Evolutionary conservation across 352 stramenopile species (phyloP).

Genomic region (Phytophthora sansomeana): DNA sequence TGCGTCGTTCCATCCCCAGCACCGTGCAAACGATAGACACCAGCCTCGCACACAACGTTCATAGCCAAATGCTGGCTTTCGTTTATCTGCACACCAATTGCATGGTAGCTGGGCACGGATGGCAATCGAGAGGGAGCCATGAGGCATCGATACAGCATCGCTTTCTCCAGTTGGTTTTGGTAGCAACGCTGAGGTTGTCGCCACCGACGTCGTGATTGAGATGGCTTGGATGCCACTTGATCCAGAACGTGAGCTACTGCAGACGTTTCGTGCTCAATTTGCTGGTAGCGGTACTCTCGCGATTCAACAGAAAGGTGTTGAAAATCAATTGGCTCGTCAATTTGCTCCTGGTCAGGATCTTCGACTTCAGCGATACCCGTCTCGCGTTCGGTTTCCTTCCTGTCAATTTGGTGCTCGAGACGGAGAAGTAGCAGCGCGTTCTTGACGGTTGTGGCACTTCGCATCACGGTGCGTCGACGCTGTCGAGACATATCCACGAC

Average conservation of each 20-base stretch:
- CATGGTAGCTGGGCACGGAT: constrained; percentile 49
- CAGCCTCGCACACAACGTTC: constrained; percentile 68
- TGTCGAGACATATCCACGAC: constrained; percentile 45
- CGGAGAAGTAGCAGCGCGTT: constrained; percentile 59
- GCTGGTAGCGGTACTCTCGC: constrained; percentile 71
- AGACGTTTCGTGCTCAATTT: constrained; percentile 65
- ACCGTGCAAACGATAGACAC: constrained; percentile 61
- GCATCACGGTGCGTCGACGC: constrained; percentile 48
- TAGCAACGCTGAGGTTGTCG: constrained; percentile 32
- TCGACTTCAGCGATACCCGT: constrained; percentile 32
- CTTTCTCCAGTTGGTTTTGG: constrained; percentile 48
- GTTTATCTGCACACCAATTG: constrained; percentile 68
- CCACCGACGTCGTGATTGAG: constrained; percentile 21
- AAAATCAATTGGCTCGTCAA: constrained; percentile 38
- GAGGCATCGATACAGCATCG: constrained; percentile 69
- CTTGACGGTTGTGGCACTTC: constrained; percentile 70
- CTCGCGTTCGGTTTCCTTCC: constrained; percentile 29
- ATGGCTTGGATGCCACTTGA: constrained; percentile 33
- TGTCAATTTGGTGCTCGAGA: constrained; percentile 37
- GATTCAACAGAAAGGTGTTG: constrained; percentile 65
- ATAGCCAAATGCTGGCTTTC: constrained; percentile 57
- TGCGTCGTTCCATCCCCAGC: constrained; percentile 38
- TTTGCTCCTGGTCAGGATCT: constrained; percentile 17
- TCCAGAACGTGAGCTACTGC: constrained; percentile 55
- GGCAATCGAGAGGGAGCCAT: constrained; percentile 58